A percentile compares a stretch with the other conserved stretches of the same genome.
Evolutionary conservation across 768 basidiomycete species (phyloP).

Genomic region (Suillus occidentalis): DNA sequence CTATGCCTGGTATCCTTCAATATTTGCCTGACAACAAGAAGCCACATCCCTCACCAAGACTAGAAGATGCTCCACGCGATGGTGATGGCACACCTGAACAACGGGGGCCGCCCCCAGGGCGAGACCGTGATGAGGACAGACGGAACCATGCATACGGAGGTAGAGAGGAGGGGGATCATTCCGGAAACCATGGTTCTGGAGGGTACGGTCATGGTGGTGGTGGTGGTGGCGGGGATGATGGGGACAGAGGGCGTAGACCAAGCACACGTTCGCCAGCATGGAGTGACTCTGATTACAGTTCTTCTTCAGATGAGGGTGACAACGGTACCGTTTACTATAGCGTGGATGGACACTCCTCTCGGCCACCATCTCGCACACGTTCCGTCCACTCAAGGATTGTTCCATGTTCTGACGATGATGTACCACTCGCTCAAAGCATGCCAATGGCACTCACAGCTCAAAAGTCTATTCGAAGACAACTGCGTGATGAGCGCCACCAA

Average conservation of each 20-base stretch:
- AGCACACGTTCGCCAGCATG: conserved; percentile 33
- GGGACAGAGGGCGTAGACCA: conserved; percentile 35
- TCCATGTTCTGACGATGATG: conserved; percentile 62
- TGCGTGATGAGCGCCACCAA: conserved; percentile 65
- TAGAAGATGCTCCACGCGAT: conserved; percentile 15
- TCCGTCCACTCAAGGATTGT: conserved; percentile 20
- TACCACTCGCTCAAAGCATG: conserved; percentile 80
- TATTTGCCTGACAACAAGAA: conserved; percentile 3
- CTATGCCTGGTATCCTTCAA: conserved; percentile 20
- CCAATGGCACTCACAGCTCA: conserved; percentile 85
- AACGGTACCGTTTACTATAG: conserved; percentile 43
- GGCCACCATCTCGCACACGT: conserved; percentile 21
- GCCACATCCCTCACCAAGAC: conserved; percentile 4
- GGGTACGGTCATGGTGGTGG: conserved; percentile 28
- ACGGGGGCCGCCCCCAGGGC: conserved; percentile 12
- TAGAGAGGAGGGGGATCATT: conserved; percentile 14
- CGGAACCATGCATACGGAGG: conserved; percentile 14
- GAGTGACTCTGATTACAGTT: conserved; percentile 34
- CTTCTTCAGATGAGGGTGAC: conserved; percentile 45
- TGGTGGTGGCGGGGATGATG: conserved; percentile 39
- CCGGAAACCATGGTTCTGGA: conserved; percentile 20
- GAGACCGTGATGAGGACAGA: conserved; percentile 9
- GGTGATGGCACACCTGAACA: conserved; percentile 23
- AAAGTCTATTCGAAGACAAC: conserved; percentile 71
- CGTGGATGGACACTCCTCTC: conserved; percentile 30